phyloP scores from a whole-genome alignment of 805 yeast species.

The Trichomonascus vanleenenianus region DNA sequence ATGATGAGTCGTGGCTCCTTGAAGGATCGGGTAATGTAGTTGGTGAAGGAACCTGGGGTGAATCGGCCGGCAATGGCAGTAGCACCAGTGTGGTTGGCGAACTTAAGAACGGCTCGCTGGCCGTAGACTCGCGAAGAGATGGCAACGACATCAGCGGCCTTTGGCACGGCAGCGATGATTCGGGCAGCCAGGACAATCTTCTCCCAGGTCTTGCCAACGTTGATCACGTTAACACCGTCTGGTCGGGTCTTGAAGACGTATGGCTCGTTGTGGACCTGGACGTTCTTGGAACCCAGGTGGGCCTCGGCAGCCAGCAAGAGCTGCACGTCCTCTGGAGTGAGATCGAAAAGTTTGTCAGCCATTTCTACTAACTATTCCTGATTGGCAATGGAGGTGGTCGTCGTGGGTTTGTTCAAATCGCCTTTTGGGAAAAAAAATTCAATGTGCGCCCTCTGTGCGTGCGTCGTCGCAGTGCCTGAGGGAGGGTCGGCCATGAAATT shows the following conservation, averaged over 20 bases:
- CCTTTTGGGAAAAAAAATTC: not conserved
- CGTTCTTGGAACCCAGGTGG: slow-evolving; percentile 99
- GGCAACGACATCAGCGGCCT: slow-evolving; percentile 97
- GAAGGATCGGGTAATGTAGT: slow-evolving; percentile 99
- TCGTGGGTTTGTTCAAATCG: not conserved
- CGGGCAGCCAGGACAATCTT: slow-evolving; percentile 99
- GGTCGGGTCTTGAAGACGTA: slow-evolving; percentile 92
- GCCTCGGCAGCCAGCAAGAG: slow-evolving; percentile 98
- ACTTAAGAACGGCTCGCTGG: slow-evolving; percentile 99
- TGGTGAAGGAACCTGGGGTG: slow-evolving; percentile 99
- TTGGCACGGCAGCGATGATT: slow-evolving; percentile 98
- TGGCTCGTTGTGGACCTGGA: slow-evolving; percentile 78
- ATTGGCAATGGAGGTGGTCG: not conserved
- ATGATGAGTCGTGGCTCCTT: slow-evolving; percentile 99
- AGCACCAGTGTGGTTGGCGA: slow-evolving; percentile 99
- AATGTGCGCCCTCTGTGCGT: not conserved
- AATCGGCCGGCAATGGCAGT: slow-evolving; percentile 99
- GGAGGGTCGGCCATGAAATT: not conserved
- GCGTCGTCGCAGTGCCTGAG: no score
- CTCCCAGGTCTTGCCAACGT: slow-evolving; percentile 99
- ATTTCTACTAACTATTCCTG: slow-evolving; percentile 6
- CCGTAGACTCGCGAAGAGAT: slow-evolving; percentile 99
- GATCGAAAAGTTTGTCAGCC: slow-evolving; percentile 31
- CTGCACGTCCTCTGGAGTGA: slow-evolving; percentile 98
- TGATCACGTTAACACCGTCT: slow-evolving; percentile 98